Conservation (phyloP, 148 eudicot genomes). For the Fallopia convolvulus region DNA sequence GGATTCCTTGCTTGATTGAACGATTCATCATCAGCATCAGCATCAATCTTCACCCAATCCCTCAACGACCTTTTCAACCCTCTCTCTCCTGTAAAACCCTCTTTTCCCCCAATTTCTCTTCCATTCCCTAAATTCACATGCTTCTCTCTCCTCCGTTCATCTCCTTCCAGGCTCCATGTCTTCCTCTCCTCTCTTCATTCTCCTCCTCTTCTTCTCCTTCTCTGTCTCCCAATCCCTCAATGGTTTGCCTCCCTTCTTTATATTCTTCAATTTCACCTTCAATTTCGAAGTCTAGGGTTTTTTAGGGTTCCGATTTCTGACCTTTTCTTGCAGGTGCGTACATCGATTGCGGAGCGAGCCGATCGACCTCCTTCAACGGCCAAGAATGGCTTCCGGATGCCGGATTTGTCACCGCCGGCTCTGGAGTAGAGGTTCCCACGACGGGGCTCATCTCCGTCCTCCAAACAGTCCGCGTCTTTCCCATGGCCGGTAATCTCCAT, state of each 20-base stretch:
- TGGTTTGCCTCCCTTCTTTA: slow-evolving; percentile 24
- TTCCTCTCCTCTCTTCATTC: slow-evolving; percentile 15
- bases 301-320: background rate
- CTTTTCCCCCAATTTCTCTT: slow-evolving; percentile 11
- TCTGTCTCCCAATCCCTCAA: slow-evolving; percentile 39
- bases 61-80: slow-evolving; percentile 32
- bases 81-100: slow-evolving; percentile 14
- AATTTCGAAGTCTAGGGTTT: background rate
- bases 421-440: slow-evolving; percentile 22
- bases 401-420: slow-evolving; percentile 40
- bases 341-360: slow-evolving; percentile 67
- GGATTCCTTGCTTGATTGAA: slow-evolving; percentile 40
- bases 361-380: slow-evolving; percentile 21
- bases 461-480: slow-evolving; percentile 66
- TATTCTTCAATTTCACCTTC: background rate
- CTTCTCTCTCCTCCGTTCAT: slow-evolving; percentile 8
- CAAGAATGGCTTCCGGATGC: slow-evolving; percentile 55
- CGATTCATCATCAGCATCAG: slow-evolving; percentile 2
- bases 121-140: slow-evolving; percentile 5
- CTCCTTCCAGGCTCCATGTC: slow-evolving; percentile 37
- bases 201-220: slow-evolving; percentile 19
- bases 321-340: slow-evolving; percentile 24
- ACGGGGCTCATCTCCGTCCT: slow-evolving; percentile 31
- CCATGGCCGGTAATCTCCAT: slow-evolving; percentile 28
- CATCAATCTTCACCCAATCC: slow-evolving; percentile 2